Evolutionary conservation across 352 stramenopile species (phyloP), one percentile per base, ranked within the genome.

Genomic region (Phytophthora sp.): DNA sequence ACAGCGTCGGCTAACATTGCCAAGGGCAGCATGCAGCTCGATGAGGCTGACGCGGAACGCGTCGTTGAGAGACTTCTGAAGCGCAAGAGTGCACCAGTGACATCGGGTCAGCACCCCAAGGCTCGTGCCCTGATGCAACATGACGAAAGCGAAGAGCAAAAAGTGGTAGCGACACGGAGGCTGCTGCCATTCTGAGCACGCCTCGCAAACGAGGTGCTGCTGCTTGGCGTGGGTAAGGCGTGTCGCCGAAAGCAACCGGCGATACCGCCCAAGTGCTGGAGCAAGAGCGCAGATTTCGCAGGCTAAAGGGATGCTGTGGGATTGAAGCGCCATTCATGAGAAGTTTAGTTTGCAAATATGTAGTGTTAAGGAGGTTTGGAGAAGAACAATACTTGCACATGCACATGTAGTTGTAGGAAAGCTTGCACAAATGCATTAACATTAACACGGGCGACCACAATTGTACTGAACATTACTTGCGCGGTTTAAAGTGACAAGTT

Each of bases 1-100:
- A 62, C 32, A 54, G 26, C 24, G 24, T 54, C 23, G 53, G 54
- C 18, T 54, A 31, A 62, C 23, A 54, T 62, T 23, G 20, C 54
- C 7, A 54, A 62, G 24, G 30, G 41, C 15, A 62, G 42, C 32
- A 31, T 48, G 4, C 41, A 62, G 5, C 24, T 54, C 15, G 54
- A 62, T 6, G 31, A 32, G 1, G 24, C 31, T 17, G 28, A 18
- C 3, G 17, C 39, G 8, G 28, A 60, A 27, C n/a, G 52, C 15
- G 15, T 45, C 9, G 28, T 52, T 4, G 20, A 52, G 23, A 52
- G 0, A 5, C 4, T 52, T 5, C 21, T 52, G 12, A 46, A 60
- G 20, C 52, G 39, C 15, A 60, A 60, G 30, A n/a, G 3, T 21
- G 41, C 1, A 5, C 1, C 8, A 18, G 39, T 42, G 17, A 8